Percentiles rank a stretch among this genome's conserved stretches.
phyloP scores from a whole-genome alignment of 2,329 filamentous ascomycete genomes.

The Penicillium sp. region DNA sequence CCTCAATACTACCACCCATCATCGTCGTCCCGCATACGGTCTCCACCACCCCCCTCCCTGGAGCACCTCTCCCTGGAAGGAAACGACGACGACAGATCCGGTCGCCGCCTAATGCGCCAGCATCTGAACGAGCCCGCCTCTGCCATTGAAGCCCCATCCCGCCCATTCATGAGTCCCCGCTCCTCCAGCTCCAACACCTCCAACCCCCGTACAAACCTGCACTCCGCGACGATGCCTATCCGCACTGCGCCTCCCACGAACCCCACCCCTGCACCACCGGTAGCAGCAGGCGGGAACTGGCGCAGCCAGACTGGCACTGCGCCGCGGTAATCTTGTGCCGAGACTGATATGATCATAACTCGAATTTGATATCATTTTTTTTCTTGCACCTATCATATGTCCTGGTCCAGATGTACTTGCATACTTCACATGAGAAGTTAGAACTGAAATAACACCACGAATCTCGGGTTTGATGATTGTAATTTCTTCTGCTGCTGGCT shows the following conservation, averaged over 20 bases:
- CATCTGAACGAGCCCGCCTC: slow-evolving; percentile 36
- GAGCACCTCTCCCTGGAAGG: slow-evolving; percentile 46
- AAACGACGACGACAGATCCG: slow-evolving; percentile 28
- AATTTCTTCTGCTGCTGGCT: neutral
- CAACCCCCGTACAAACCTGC: slow-evolving; percentile 34
- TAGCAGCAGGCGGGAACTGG: slow-evolving; percentile 28
- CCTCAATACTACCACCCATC: slow-evolving; percentile 24
- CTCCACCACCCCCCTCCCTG: slow-evolving; percentile 39
- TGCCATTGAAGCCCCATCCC: slow-evolving; percentile 37
- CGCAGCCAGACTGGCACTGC: slow-evolving; percentile 21
- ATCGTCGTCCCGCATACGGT: slow-evolving; percentile 26
- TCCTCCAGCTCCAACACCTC: slow-evolving; percentile 39
- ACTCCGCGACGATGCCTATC: slow-evolving; percentile 61
- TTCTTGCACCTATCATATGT: neutral
- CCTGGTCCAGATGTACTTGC: neutral
- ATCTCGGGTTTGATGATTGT: neutral
- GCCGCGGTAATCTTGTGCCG: neutral
- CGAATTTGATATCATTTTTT: neutral
- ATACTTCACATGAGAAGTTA: neutral
- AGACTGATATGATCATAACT: neutral
- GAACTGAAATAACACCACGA: neutral
- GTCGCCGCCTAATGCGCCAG: slow-evolving; percentile 29
- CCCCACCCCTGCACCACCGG: slow-evolving; percentile 57
- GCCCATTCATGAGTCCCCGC: slow-evolving; percentile 39
- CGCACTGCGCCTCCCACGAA: slow-evolving; percentile 59